Conservation (phyloP, 2,329 filamentous ascomycete species). For the Aspergillus sp. region DNA sequence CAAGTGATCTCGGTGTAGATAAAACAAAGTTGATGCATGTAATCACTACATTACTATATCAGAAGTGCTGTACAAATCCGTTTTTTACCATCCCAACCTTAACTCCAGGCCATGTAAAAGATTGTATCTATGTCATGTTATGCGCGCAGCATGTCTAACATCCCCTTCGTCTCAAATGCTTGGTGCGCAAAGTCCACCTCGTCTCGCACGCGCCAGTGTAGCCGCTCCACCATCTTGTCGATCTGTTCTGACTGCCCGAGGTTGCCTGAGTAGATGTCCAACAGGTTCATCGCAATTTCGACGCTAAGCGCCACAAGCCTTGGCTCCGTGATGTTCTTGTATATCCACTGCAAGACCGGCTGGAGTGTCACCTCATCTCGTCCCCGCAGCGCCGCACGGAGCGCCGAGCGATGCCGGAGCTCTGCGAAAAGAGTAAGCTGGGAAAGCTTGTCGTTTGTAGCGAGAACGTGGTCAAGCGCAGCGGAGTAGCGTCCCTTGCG, state of each 20-base stretch:
- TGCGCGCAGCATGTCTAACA: slow-evolving; percentile 72
- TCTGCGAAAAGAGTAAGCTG: slow-evolving; percentile 78
- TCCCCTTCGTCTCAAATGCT: slow-evolving; percentile 78
- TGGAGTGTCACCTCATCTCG: slow-evolving; percentile 79
- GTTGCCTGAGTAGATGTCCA: slow-evolving; percentile 85
- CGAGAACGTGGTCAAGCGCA: slow-evolving; percentile 77
- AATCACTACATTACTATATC: slow-evolving; percentile 2
- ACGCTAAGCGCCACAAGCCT: slow-evolving; percentile 77
- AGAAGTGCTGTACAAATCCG: slow-evolving; percentile 7
- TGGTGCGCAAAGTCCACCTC: slow-evolving; percentile 83
- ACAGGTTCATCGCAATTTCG: slow-evolving; percentile 75
- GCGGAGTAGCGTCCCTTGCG: slow-evolving; percentile 73
- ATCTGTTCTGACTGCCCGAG: slow-evolving; percentile 72
- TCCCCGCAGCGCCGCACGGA: slow-evolving; percentile 75
- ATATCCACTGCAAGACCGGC: slow-evolving; percentile 81
- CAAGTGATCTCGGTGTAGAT: background rate
- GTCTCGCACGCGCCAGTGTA: slow-evolving; percentile 69
- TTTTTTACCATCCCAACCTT: slow-evolving; percentile 6
- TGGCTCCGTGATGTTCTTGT: slow-evolving; percentile 77
- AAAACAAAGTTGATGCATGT: background rate
- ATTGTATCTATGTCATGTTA: background rate
- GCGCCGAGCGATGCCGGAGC: slow-evolving; percentile 81
- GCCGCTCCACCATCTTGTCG: slow-evolving; percentile 64
- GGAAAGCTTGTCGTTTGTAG: slow-evolving; percentile 57
- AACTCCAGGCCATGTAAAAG: slow-evolving; percentile 7